Conservation (phyloP, 179 eudicot genomes). For the Beta lomatogona region DNA sequence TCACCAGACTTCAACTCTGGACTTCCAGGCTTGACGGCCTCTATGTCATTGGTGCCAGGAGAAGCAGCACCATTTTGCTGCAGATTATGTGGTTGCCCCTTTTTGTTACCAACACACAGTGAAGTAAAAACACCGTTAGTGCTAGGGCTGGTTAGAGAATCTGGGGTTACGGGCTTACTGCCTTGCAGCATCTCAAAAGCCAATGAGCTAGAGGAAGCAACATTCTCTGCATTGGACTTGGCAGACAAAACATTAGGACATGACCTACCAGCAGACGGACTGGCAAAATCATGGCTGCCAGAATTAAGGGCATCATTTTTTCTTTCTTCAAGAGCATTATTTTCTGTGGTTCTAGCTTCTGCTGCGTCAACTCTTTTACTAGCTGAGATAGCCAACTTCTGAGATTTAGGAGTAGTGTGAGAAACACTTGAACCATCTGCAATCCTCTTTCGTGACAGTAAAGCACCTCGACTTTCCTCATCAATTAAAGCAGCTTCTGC, state of each 20-base stretch:
- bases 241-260: slow-evolving; percentile 21
- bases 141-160: slow-evolving; percentile 18
- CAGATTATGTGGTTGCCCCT: slow-evolving; percentile 26
- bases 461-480: slow-evolving; percentile 31
- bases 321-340: slow-evolving; percentile 21
- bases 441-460: slow-evolving; percentile 47
- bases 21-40: slow-evolving; percentile 37
- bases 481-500: slow-evolving; percentile 11
- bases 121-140: slow-evolving; percentile 15
- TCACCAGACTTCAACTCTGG: slow-evolving; percentile 28
- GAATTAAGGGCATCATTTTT: slow-evolving; percentile 17
- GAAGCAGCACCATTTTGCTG: slow-evolving; percentile 32
- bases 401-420: slow-evolving; percentile 42
- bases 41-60: slow-evolving; percentile 29
- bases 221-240: slow-evolving; percentile 22
- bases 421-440: slow-evolving; percentile 37
- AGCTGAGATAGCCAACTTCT: slow-evolving; percentile 32
- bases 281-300: slow-evolving; percentile 21
- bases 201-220: slow-evolving; percentile 30
- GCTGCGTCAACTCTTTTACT: slow-evolving; percentile 33
- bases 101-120: slow-evolving; percentile 9
- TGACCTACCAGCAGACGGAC: slow-evolving; percentile 24
- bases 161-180: slow-evolving; percentile 21
- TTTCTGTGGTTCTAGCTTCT: slow-evolving; percentile 28
- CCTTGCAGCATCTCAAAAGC: slow-evolving; percentile 34